Conservation (phyloP, 176 grass and related monocot genomes). For the Cymbopogon citratus region DNA sequence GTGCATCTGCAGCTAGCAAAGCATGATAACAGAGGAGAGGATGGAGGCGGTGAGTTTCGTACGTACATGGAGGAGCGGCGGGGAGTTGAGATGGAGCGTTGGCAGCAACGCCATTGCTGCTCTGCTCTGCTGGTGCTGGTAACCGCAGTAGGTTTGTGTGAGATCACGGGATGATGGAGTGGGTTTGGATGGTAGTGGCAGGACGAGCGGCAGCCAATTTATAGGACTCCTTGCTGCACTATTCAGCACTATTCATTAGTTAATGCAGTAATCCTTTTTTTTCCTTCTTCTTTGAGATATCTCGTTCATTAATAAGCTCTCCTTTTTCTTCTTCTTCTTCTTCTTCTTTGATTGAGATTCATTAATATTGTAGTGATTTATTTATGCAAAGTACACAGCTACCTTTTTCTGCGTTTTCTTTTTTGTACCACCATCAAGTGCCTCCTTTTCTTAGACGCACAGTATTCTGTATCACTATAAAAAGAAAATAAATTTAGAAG, state of each 20-base stretch:
- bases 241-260: background rate
- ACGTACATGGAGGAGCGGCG: conserved; percentile 56
- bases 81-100: background rate
- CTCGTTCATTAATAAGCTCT: background rate
- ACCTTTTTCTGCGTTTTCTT: background rate
- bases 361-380: background rate
- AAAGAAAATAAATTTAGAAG: background rate
- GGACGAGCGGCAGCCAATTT: background rate
- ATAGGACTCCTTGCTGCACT: conserved; percentile 12
- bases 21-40: background rate
- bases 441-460: background rate
- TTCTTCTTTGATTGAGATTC: background rate
- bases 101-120: conserved; percentile 53
- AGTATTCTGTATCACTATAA: background rate
- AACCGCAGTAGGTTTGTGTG: background rate
- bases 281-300: background rate
- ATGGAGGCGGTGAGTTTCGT: background rate
- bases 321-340: background rate
- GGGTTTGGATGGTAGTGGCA: conserved; percentile 7
- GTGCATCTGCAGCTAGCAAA: background rate
- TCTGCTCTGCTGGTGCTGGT: background rate
- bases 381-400: background rate
- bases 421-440: background rate
- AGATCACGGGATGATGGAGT: background rate
- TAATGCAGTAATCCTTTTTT: background rate